Percentiles rank a stretch among this genome's conserved stretches.
phyloP scores from a whole-genome alignment of 805 yeast genomes.

The Cyberlindnera xishuangbannaensis region DNA sequence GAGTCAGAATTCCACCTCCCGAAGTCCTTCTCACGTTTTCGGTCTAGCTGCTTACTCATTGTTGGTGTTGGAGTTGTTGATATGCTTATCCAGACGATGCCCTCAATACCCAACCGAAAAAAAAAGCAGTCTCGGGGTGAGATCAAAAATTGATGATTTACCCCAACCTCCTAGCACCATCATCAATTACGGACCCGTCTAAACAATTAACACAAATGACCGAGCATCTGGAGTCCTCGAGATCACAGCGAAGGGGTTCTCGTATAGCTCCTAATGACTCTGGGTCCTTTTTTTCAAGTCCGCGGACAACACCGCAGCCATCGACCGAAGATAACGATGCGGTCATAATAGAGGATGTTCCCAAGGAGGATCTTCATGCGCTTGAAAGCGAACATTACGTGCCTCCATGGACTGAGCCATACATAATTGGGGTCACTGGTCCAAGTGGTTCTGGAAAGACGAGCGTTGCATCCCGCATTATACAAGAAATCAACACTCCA shows the following conservation, averaged over 20 bases:
- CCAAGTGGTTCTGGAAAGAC: slow-evolving; percentile 91
- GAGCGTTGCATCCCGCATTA: slow-evolving; percentile 78
- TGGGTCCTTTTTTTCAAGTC: slow-evolving; percentile 14
- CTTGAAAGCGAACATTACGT: slow-evolving; percentile 32
- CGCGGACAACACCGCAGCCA: too few relatives aligned
- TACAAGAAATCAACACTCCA: slow-evolving; percentile 75
- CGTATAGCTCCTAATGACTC: slow-evolving; percentile 13
- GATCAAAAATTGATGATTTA: too few relatives aligned
- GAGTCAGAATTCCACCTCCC: slow-evolving; percentile 23
- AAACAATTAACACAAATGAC: too few relatives aligned
- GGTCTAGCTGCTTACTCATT: slow-evolving; percentile 8
- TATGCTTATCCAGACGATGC: too few relatives aligned
- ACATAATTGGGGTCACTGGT: slow-evolving; percentile 84
- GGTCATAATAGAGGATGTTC: too few relatives aligned
- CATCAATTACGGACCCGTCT: too few relatives aligned
- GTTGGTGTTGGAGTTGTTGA: not conserved
- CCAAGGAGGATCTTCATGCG: not conserved
- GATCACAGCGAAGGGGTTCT: slow-evolving; percentile 8
- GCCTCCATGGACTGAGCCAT: slow-evolving; percentile 89
- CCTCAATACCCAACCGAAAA: not conserved
- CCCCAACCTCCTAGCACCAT: too few relatives aligned
- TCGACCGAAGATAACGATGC: too few relatives aligned
- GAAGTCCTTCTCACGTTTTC: slow-evolving; percentile 11
- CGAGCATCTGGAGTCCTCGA: too few relatives aligned
- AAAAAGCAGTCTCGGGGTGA: slow-evolving; percentile 1